phyloP scores from a whole-genome alignment of 2,329 filamentous ascomycete genomes.

The Fusarium tjaetaba region DNA sequence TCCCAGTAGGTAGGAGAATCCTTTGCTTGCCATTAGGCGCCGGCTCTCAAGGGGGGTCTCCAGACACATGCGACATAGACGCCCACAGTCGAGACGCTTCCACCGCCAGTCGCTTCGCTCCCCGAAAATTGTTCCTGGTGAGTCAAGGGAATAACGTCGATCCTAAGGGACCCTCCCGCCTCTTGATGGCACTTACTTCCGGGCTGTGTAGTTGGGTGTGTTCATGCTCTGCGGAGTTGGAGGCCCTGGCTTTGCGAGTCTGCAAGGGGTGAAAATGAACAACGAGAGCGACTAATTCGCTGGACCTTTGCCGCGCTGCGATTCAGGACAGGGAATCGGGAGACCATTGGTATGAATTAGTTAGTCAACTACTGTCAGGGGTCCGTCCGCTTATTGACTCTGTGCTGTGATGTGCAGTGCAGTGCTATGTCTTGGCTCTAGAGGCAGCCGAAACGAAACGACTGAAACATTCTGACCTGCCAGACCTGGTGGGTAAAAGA shows the following conservation, averaged over 20 bases:
- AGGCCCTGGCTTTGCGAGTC: not conserved
- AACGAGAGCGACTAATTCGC: slow-evolving; percentile 32
- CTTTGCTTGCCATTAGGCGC: slow-evolving; percentile 25
- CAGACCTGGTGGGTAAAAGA: not conserved
- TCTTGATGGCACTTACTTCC: not conserved
- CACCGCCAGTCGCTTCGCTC: slow-evolving; percentile 32
- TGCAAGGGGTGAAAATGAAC: not conserved
- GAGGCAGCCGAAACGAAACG: slow-evolving; percentile 36
- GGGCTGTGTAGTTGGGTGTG: slow-evolving; percentile 15
- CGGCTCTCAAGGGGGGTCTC: slow-evolving; percentile 9
- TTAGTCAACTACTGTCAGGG: slow-evolving; percentile 14
- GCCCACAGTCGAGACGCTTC: slow-evolving; percentile 39
- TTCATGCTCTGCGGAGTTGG: slow-evolving; percentile 26
- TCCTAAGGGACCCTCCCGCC: slow-evolving; percentile 4
- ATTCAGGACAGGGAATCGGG: slow-evolving; percentile 11
- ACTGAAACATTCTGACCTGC: slow-evolving; percentile 30
- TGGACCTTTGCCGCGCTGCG: slow-evolving; percentile 30
- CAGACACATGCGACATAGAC: slow-evolving; percentile 38
- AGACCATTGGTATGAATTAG: slow-evolving; percentile 6
- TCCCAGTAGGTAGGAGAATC: not conserved
- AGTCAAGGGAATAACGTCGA: slow-evolving; percentile 24
- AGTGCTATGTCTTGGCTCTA: slow-evolving; percentile 10
- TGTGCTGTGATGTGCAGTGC: not conserved
- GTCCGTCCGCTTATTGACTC: not conserved
- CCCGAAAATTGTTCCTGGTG: slow-evolving; percentile 16